Percentiles rank a stretch among this genome's conserved stretches.
These are phyloP conservation scores for Fusarium verrucosum DNA, from an alignment of 2,329 filamentous ascomycete species.

Conservation along the genomic window DNA sequence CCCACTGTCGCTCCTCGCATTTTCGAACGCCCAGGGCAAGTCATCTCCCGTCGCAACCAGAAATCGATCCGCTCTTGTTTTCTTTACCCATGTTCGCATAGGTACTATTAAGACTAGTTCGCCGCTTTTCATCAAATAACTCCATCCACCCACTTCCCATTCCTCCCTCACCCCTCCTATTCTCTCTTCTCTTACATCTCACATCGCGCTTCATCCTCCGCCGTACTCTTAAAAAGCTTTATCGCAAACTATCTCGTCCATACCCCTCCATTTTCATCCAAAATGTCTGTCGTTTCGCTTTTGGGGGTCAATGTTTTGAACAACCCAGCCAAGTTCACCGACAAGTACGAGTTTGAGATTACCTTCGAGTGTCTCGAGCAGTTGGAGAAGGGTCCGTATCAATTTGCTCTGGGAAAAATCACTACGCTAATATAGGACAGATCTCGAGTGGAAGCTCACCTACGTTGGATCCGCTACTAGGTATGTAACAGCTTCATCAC, in stretches of 20 bases:
- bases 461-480: slow-evolving; percentile 98
- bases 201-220: slow-evolving; percentile 5
- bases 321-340: slow-evolving; percentile 94
- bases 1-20: slow-evolving; percentile 29
- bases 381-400: slow-evolving; percentile 81
- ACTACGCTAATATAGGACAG: slow-evolving; percentile 57
- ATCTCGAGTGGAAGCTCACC: slow-evolving; percentile 99
- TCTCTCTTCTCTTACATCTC: slow-evolving; percentile 9
- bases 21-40: slow-evolving; percentile 26
- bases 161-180: background rate
- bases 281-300: slow-evolving; percentile 95
- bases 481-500: slow-evolving; percentile 62
- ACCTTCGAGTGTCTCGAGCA: slow-evolving; percentile 97
- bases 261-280: slow-evolving; percentile 31
- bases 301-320: slow-evolving; percentile 95
- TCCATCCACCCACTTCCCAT: slow-evolving; percentile 16
- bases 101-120: slow-evolving; percentile 19
- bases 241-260: background rate
- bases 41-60: slow-evolving; percentile 41
- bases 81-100: slow-evolving; percentile 27
- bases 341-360: slow-evolving; percentile 96
- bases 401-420: background rate
- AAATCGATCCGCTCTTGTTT: slow-evolving; percentile 41
- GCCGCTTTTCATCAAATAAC: slow-evolving; percentile 26
- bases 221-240: background rate